These are phyloP conservation scores for Sequoia sempervirens DNA, from an alignment of 75 land plant genomes.

Conservation along the genomic window DNA sequence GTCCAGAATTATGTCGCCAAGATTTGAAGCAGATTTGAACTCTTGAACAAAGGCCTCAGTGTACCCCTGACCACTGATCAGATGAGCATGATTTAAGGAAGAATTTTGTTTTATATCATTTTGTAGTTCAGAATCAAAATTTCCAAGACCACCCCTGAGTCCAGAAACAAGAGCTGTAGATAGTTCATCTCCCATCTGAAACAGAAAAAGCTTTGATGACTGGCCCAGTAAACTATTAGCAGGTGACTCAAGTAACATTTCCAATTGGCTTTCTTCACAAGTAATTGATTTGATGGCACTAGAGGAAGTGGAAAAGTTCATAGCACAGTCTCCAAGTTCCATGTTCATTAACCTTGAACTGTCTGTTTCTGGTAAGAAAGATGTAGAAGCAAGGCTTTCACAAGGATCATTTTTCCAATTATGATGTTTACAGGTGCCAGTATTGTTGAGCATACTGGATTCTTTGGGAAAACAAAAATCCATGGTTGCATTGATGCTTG, in stretches of 20 bases:
- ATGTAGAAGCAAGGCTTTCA: background rate
- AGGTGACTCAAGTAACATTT: constrained; percentile 3
- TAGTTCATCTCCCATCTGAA: constrained; percentile 25
- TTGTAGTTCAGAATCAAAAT: constrained; percentile 3
- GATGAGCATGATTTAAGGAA: background rate
- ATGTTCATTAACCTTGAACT: background rate
- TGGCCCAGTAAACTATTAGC: background rate
- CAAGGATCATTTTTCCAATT: background rate
- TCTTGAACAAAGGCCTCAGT: background rate
- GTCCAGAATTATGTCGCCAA: background rate
- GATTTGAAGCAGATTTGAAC: constrained; percentile 2
- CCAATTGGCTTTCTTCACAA: background rate
- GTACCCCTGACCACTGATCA: background rate
- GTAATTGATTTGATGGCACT: background rate
- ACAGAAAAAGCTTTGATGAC: background rate
- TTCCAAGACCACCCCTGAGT: background rate
- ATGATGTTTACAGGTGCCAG: background rate
- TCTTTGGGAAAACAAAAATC: background rate
- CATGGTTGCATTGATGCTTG: background rate
- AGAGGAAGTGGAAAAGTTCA: background rate
- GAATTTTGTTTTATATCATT: background rate
- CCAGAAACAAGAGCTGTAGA: constrained; percentile 20
- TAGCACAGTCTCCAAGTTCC: background rate
- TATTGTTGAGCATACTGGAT: background rate
- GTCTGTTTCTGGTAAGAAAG: background rate